phyloP scores from a whole-genome alignment of 2,329 filamentous ascomycete genomes.

The Fusarium sp. region DNA sequence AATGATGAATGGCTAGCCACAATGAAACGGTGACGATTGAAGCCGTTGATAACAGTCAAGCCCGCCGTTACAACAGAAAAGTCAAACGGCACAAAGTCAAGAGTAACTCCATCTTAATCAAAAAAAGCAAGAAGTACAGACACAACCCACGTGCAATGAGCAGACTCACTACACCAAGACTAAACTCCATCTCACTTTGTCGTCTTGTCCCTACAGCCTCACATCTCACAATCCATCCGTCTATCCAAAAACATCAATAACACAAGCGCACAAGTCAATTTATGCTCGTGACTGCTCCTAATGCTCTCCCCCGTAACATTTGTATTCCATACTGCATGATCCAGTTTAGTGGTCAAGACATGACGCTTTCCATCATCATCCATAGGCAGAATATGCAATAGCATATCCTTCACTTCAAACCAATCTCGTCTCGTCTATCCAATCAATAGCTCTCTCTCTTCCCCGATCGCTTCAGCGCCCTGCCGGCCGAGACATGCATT shows the following conservation, averaged over 20 bases:
- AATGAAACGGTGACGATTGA: neutral
- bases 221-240: slow-evolving; percentile 16
- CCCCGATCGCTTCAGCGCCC: slow-evolving; percentile 30
- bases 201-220: slow-evolving; percentile 5
- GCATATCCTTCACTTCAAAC: neutral
- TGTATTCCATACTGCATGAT: neutral
- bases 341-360: neutral
- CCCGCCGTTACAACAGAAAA: neutral
- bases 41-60: neutral
- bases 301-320: neutral
- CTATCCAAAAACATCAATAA: slow-evolving; percentile 2
- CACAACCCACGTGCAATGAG: slow-evolving; percentile 21
- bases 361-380: neutral
- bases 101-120: neutral
- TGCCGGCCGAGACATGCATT: slow-evolving; percentile 40
- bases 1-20: neutral
- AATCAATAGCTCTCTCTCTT: slow-evolving; percentile 23
- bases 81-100: neutral
- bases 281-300: neutral
- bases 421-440: slow-evolving; percentile 35
- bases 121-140: slow-evolving; percentile 8
- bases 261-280: neutral
- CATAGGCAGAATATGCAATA: neutral
- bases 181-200: neutral
- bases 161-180: slow-evolving; percentile 14